Base-by-base conservation (phyloP, 257 asterid genomes). In the Salvia rosmarinus region DNA sequence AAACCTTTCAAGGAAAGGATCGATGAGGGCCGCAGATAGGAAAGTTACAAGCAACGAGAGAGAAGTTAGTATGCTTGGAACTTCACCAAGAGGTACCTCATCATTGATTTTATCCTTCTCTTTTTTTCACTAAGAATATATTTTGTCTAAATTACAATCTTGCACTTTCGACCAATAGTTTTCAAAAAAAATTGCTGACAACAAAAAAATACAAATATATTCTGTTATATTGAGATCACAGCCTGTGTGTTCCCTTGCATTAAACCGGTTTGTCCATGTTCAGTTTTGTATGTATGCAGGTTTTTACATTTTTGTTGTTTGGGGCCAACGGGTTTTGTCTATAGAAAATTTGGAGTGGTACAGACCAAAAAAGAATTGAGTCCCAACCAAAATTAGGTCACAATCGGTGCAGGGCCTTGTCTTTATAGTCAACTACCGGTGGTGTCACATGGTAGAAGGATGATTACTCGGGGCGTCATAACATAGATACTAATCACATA, bases 1-100 rank as follows among this genome's bases (percentile, higher is more conserved):
- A 71, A 88, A 72, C 59, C 88, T 87, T 78, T 85, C 98, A 37
- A 86, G 96, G 71, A 85, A 88, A 77, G 92, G 87, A 75, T 84
- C 89, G n/a, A 62, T 14, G 54, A 83, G 89, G 67, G 77, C 51
- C 42, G 79, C 74, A 58, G 96, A 85, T 19, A 84, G 75, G 82
- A 86, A 84, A 74, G 67, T 65, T 74, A 59, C 6, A 25, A 69
- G 44, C 66, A 73, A 44, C 64, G 92, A 84, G n/a, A 85, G 79
- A 77, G 88, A 80, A 49, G 67, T 59, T 9, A 60, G 21, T 64
- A 35, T 72, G 46, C 55, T 75, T 32, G 75, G 86, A 55, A 75
- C 74, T 80, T 87, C 96, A 67, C 78, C 85, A 20, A 57, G 60
- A 72, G 84, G 84, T 80, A 40, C 6, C 21, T 35, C 12, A 67